Evolutionary conservation across 2,329 filamentous ascomycete genomes (phyloP).

Genomic region (Phyllosticta citrichinensis): DNA sequence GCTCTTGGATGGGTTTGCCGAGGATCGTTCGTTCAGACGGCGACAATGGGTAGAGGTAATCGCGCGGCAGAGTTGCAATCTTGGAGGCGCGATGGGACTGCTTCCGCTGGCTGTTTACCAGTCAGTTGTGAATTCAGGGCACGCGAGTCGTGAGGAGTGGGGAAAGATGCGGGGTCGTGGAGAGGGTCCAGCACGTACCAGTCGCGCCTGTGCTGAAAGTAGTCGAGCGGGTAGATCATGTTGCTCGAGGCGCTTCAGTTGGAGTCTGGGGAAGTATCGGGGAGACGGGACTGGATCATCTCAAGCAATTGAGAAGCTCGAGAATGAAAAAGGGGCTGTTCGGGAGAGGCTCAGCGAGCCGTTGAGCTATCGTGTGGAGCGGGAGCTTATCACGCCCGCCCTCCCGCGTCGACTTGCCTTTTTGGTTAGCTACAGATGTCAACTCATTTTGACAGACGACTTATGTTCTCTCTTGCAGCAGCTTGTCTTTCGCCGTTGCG

Average conservation of each 20-base stretch:
- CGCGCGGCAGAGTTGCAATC: conserved; percentile 54
- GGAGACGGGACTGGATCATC: conserved; percentile 1
- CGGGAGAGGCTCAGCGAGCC: background rate
- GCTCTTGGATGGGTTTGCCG: conserved; percentile 61
- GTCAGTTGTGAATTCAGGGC: background rate
- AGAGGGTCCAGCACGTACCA: conserved; percentile 44
- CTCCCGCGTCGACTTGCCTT: background rate
- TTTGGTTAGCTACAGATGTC: background rate
- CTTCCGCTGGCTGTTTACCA: conserved; percentile 58
- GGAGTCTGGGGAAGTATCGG: background rate
- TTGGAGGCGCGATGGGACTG: conserved; percentile 62
- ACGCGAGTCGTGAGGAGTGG: background rate
- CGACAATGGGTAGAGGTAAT: conserved; percentile 58
- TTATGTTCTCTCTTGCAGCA: background rate
- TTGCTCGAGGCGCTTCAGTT: background rate
- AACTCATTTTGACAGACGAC: background rate
- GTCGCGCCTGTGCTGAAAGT: conserved; percentile 60
- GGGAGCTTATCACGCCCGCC: background rate
- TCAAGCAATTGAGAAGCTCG: background rate
- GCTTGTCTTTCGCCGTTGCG: too few species aligned
- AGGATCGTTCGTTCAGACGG: conserved; percentile 57
- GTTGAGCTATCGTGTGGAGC: background rate
- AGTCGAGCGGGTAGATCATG: conserved; percentile 30
- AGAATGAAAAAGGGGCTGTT: background rate
- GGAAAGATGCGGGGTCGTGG: conserved; percentile 5